phyloP scores from a whole-genome alignment of 2,329 filamentous ascomycete genomes.

The Trichoderma sp. region DNA sequence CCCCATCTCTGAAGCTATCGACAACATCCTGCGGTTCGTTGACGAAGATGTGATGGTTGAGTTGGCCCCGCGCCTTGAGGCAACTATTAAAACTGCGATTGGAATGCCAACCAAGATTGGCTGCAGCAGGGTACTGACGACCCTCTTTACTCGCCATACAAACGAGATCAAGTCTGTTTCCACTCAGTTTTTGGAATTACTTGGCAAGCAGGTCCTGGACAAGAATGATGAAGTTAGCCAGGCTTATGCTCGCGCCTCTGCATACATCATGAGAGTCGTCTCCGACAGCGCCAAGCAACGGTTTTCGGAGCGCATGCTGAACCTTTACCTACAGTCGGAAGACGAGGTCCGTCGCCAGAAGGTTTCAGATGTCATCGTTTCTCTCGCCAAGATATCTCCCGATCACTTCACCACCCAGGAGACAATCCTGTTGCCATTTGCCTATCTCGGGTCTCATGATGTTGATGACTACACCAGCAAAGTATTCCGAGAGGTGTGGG shows the following conservation, averaged over 20 bases:
- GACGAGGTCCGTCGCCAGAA: conserved; percentile 74
- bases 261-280: conserved; percentile 73
- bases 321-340: conserved; percentile 79
- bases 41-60: conserved; percentile 76
- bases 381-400: conserved; percentile 81
- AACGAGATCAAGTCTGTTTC: conserved; percentile 75
- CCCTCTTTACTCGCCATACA: conserved; percentile 77
- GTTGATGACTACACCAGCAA: conserved; percentile 76
- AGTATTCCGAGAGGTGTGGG: conserved; percentile 84
- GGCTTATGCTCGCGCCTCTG: conserved; percentile 82
- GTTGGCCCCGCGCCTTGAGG: conserved; percentile 71
- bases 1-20: conserved; percentile 89
- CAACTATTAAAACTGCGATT: conserved; percentile 80
- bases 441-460: conserved; percentile 87
- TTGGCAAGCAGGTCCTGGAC: conserved; percentile 83
- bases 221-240: conserved; percentile 92
- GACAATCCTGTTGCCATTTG: conserved; percentile 75
- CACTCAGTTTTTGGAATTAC: conserved; percentile 71
- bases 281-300: conserved; percentile 50
- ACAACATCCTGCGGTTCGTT: conserved; percentile 81
- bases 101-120: conserved; percentile 94
- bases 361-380: conserved; percentile 78
- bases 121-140: conserved; percentile 80
- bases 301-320: conserved; percentile 57
- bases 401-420: conserved; percentile 84